Percentiles rank a stretch among this genome's conserved stretches.
Evolutionary conservation across 2,329 filamentous ascomycete genomes (phyloP).

Genomic region (Dactylella cylindrospora): DNA sequence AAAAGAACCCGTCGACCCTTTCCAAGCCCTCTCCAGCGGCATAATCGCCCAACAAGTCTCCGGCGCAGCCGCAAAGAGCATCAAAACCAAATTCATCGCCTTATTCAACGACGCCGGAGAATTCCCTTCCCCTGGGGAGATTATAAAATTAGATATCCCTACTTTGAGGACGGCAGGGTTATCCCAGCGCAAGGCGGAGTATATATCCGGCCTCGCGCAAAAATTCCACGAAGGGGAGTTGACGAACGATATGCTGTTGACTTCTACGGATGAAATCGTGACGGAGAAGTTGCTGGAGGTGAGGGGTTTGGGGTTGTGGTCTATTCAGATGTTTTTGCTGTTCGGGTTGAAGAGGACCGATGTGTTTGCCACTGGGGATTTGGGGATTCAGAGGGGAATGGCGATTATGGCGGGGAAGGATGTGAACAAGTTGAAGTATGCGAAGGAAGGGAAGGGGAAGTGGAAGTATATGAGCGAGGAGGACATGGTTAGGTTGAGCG

Average conservation of each 20-base stretch:
- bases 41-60: conserved; percentile 98
- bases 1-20: conserved; percentile 84
- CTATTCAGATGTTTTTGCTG: conserved; percentile 96
- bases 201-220: conserved; percentile 79
- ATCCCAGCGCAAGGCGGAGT: conserved; percentile 93
- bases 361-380: conserved; percentile 86
- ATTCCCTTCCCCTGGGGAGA: conserved; percentile 77
- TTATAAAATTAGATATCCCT: conserved; percentile 65
- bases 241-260: conserved; percentile 71
- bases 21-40: conserved; percentile 75
- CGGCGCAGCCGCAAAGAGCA: conserved; percentile 83
- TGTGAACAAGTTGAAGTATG: conserved; percentile 74
- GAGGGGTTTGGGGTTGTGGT: conserved; percentile 83
- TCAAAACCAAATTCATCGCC: conserved; percentile 78
- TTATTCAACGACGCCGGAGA: conserved; percentile 62
- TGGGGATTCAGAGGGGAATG: conserved; percentile 94
- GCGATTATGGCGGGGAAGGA: conserved; percentile 82
- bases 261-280: conserved; percentile 81
- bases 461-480: conserved; percentile 97
- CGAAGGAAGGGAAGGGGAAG: conserved; percentile 71
- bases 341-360: conserved; percentile 94
- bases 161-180: conserved; percentile 80
- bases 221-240: conserved; percentile 78
- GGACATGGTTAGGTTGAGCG: conserved; percentile 83
- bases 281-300: conserved; percentile 80